Base-by-base conservation (phyloP, 768 basidiomycete species). In the Tremella fuciformis region DNA sequence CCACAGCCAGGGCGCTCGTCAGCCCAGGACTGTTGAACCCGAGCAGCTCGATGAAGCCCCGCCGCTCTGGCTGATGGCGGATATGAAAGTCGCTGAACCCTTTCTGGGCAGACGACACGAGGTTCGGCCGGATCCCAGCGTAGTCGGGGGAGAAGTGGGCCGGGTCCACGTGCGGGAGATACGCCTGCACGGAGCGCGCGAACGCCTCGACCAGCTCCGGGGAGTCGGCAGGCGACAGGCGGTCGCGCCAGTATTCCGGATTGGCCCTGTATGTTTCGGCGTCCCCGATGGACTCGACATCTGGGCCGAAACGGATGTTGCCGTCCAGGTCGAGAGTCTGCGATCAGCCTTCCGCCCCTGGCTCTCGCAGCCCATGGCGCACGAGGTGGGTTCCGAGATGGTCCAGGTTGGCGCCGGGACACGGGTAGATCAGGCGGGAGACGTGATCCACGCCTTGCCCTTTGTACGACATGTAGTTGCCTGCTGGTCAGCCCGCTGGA, bases 21-120 rank as follows among this genome's bases (percentile, higher is more conserved):
- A 98, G 77, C 0, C 94, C 94, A 0, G 94, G 94, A 62, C 87
- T 89, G 73, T 96, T 91, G 61, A 98, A 91, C 0, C 92, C 91
- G 71, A 91, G 74, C 60, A 96, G 78, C 72, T 85, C 91, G 65
- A 97, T 82, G 85, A 98, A 68, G 0, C 78, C 78, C 1, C 70
- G 76, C 3, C 65, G 57, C 1, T 64, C 62, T 25, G 53, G 64
- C 49, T 26, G 53, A 66, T 79, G 75, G n/a, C 77, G 81, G 67
- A 84, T 84, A 70, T 91, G 85, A 69, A 96, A 97, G 71, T 98
- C 94, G 57, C 86, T 84, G 77, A 94, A 93, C 3, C 87, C 86
- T 18, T 22, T 46, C 16, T 82, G 83, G 21, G 79, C 79, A 0
- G 88, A 88, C 9, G 84, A 82, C 7, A 85, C 84, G n/a, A 94